Base-by-base conservation (phyloP, 768 basidiomycete species). In the Trametes gibbosa region DNA sequence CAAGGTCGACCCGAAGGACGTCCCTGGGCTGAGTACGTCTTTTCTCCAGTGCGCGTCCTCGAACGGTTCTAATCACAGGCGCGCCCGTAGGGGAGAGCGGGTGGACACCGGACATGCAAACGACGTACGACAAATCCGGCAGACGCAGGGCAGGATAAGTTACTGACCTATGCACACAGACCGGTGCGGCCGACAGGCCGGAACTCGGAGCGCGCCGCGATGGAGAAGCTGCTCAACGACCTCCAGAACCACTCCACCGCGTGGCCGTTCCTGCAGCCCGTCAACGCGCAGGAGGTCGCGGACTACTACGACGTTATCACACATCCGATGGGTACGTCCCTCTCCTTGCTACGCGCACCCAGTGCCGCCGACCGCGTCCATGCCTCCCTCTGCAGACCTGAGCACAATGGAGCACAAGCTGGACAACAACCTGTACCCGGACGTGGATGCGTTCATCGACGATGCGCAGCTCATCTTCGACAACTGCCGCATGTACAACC, bases 221-320 rank as follows among this genome's bases (percentile, higher is more conserved):
- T 98, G 83, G 84, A 89, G 66, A 85, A 85, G 42, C 79, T 94
- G 9, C 76, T 98, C 32, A 83, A 83, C 37, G 91, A 93, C 50
- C 73, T 98, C 54, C 85, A 89, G 70, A 81, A 78, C 27, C 89
- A 95, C 68, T 80, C 87, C 9, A 81, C 83, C 40, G 84, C 90
- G 1, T 99, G 97, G 95, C 84, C 97, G 6, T 99, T 98, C 75
- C 74, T 79, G 29, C 71, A 79, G 52, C 94, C 97, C 3, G 95
- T 98, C 43, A 86, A 87, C 63, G 76, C 72, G 2, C 83, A 84
- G 6, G 89, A 93, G 59, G 95, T 95, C 6, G 72, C 80, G 6
- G 95, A 98, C 69, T 99, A 99, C 67, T 90, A 92, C 72, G 87
- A 92, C 21, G 84, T 95, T 48, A 86, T 98, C 69, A 87, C 85